Evolutionary conservation across 352 stramenopile species (phyloP).

Genomic region (Globisporangium echinulatum): DNA sequence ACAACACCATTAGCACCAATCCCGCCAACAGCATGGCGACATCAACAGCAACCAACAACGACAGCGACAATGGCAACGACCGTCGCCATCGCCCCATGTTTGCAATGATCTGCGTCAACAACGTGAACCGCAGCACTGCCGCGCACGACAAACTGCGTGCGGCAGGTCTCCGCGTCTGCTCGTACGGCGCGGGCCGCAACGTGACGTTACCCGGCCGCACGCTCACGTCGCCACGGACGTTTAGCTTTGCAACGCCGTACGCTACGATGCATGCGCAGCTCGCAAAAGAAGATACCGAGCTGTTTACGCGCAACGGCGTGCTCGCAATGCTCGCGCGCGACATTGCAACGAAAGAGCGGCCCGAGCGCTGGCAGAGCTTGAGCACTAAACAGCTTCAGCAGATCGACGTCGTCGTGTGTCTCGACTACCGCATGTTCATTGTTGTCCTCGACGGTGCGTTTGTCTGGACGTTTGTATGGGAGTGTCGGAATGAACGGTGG

Average conservation of each 20-base stretch:
- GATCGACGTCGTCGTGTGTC: conserved; percentile 75
- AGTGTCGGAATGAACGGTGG: background rate
- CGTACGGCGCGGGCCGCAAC: conserved; percentile 52
- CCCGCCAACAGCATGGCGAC: too few species aligned
- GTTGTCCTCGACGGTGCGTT: conserved; percentile 53
- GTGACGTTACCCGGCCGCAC: conserved; percentile 57
- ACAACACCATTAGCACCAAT: too few species aligned
- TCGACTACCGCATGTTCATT: conserved; percentile 79
- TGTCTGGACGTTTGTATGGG: conserved; percentile 2
- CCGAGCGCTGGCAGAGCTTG: conserved; percentile 74
- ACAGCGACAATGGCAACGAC: background rate
- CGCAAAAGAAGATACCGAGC: conserved; percentile 36
- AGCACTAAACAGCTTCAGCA: conserved; percentile 45
- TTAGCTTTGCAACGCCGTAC: conserved; percentile 72
- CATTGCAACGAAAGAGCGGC: conserved; percentile 56
- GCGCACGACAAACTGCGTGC: conserved; percentile 51
- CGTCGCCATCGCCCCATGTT: conserved; percentile 27
- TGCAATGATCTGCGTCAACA: conserved; percentile 83
- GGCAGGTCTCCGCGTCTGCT: conserved; percentile 60
- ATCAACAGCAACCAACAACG: background rate
- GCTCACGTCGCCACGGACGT: conserved; percentile 27
- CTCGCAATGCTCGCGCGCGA: conserved; percentile 67
- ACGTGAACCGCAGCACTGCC: conserved; percentile 81
- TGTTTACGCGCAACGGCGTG: conserved; percentile 61
- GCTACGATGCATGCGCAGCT: conserved; percentile 47